phyloP scores from a whole-genome alignment of 192 early-diverging fungal species.

The Backusella westeae region DNA sequence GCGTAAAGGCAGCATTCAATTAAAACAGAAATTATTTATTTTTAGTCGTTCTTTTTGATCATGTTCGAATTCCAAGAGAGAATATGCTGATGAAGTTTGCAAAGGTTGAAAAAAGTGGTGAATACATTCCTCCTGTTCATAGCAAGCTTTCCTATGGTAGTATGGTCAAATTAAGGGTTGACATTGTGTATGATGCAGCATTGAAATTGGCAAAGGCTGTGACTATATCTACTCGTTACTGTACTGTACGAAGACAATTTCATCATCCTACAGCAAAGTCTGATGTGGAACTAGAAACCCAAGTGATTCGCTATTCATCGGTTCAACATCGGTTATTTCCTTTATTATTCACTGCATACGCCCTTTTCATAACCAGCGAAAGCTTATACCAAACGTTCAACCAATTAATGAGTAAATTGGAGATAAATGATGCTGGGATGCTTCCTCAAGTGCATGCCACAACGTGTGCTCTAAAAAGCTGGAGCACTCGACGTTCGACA shows the following conservation, averaged over 20 bases:
- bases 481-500: constrained; percentile 51
- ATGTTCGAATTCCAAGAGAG: constrained; percentile 68
- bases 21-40: background rate
- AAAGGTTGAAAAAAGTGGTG: constrained; percentile 60
- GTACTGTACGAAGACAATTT: constrained; percentile 66
- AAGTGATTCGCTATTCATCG: constrained; percentile 65
- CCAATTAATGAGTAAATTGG: constrained; percentile 49
- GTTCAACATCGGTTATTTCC: constrained; percentile 65
- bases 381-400: constrained; percentile 48
- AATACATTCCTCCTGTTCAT: constrained; percentile 63
- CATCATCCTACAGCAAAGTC: constrained; percentile 23
- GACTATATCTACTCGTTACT: constrained; percentile 63
- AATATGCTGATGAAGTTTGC: constrained; percentile 81
- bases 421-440: constrained; percentile 47
- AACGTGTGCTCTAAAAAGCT: constrained; percentile 63
- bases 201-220: constrained; percentile 54
- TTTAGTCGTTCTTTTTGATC: constrained; percentile 59
- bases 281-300: constrained; percentile 43
- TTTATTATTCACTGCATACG: constrained; percentile 62
- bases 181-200: constrained; percentile 59
- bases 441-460: constrained; percentile 66
- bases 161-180: constrained; percentile 72
- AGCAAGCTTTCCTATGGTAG: constrained; percentile 73
- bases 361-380: constrained; percentile 57
- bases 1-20: background rate